These are phyloP conservation scores for Dactylellina cionopaga DNA, from an alignment of 2,329 filamentous ascomycete species.

Conservation along the genomic window DNA sequence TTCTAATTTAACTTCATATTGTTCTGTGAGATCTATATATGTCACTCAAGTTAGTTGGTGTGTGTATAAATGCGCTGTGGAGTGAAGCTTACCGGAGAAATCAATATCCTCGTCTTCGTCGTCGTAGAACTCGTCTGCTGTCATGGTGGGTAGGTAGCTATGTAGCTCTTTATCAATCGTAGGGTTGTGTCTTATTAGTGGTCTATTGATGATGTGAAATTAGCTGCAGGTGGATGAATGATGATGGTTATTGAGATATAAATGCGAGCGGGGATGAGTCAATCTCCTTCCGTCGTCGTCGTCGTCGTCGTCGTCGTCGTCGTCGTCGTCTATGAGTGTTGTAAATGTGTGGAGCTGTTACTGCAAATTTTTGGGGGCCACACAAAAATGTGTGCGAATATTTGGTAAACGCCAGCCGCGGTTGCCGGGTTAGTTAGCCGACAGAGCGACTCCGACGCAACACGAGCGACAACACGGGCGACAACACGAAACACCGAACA, in stretches of 20 bases:
- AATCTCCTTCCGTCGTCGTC: no score
- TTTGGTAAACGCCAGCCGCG: no score
- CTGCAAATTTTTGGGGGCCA: constrained; percentile 39
- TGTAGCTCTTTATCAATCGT: background rate
- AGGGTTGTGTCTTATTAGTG: background rate
- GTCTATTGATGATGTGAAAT: background rate
- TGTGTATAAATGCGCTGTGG: constrained; percentile 56
- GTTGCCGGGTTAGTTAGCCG: no score
- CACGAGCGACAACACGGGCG: background rate
- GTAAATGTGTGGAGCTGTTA: background rate
- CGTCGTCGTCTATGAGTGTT: background rate
- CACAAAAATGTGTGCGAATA: constrained; percentile 17
- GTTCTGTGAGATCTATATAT: constrained; percentile 79
- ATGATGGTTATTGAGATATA: no score
- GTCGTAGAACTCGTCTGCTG: constrained; percentile 75
- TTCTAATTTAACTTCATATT: constrained; percentile 95
- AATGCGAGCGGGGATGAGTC: no score
- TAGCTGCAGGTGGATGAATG: background rate
- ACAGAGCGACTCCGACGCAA: background rate
- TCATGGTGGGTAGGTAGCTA: constrained; percentile 63
- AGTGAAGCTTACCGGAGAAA: constrained; percentile 71
- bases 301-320: no score
- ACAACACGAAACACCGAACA: no score
- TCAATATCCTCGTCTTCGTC: constrained; percentile 94
- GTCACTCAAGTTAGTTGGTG: no score